Percentiles rank a stretch among this genome's conserved stretches.
These are phyloP conservation scores for Biancaea sappan DNA, from an alignment of 306 rosid species.

Conservation along the genomic window DNA sequence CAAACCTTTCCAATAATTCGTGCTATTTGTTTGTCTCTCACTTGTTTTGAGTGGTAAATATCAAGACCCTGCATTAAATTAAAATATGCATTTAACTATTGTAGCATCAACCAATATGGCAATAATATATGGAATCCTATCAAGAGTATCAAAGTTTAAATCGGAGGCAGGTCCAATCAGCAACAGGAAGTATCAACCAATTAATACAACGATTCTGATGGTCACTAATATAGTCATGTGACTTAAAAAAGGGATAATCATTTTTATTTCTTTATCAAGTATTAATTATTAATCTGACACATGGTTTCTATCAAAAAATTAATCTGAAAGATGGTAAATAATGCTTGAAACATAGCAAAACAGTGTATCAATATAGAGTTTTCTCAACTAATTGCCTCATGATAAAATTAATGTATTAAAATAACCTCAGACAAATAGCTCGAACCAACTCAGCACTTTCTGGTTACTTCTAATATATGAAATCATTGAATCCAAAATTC, in stretches of 20 bases:
- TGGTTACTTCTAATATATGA: neutral
- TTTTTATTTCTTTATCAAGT: neutral
- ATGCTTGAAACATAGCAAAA: neutral
- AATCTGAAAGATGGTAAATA: neutral
- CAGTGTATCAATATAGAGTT: neutral
- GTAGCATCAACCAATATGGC: constrained; percentile 8
- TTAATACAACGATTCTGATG: neutral
- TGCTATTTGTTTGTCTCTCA: constrained; percentile 90
- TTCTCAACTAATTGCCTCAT: neutral
- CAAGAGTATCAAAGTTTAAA: neutral
- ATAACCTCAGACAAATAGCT: too few species aligned
- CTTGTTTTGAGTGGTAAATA: constrained; percentile 72
- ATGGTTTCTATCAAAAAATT: too few species aligned
- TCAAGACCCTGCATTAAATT: constrained; percentile 69
- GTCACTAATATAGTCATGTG: neutral
- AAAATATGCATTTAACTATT: constrained; percentile 5
- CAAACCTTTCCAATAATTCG: constrained; percentile 87
- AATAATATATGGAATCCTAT: constrained; percentile 9
- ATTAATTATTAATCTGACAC: neutral
- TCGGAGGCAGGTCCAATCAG: neutral
- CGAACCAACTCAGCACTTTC: neutral
- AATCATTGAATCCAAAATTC: neutral
- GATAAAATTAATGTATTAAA: neutral
- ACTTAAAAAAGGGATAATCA: neutral
- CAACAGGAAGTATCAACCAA: neutral